Conservation (phyloP, 2,329 filamentous ascomycete genomes). For the Cercospora zeina region DNA sequence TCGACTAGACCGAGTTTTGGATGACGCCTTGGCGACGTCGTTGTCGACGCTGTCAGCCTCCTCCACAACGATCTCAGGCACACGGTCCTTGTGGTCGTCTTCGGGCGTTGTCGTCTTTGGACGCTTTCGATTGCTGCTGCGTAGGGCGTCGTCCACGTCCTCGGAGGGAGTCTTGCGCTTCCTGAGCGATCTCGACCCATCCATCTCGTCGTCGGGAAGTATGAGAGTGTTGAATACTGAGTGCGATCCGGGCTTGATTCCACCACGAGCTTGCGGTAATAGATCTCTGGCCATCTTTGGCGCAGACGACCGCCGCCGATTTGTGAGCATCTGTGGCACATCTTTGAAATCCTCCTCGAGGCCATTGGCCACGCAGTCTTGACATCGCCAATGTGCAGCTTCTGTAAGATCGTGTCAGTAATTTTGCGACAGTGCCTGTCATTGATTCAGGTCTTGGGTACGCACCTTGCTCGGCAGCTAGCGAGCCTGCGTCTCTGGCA, state of each 20-base stretch:
- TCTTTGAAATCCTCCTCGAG: constrained; percentile 47
- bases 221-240: constrained; percentile 75
- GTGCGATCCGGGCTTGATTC: constrained; percentile 67
- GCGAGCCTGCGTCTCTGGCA: constrained; percentile 68
- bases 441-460: constrained; percentile 29
- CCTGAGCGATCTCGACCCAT: constrained; percentile 74
- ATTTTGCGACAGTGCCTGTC: constrained; percentile 23
- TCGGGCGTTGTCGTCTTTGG: constrained; percentile 42
- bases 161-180: constrained; percentile 77
- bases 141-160: constrained; percentile 49
- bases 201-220: constrained; percentile 69
- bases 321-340: constrained; percentile 41
- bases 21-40: constrained; percentile 31
- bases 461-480: constrained; percentile 65
- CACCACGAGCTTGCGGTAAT: constrained; percentile 66
- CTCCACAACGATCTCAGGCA: constrained; percentile 23
- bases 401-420: constrained; percentile 46
- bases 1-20: constrained; percentile 41
- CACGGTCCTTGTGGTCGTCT: constrained; percentile 22
- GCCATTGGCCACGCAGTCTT: constrained; percentile 56
- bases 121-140: constrained; percentile 45
- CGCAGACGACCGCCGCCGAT: constrained; percentile 59
- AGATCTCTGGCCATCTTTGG: constrained; percentile 68
- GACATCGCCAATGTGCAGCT: constrained; percentile 63
- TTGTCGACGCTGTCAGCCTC: constrained; percentile 30